Percentiles rank a stretch among this genome's conserved stretches.
Conservation (phyloP, 2,329 filamentous ascomycete species). For the Pestalotiopsis sp. region DNA sequence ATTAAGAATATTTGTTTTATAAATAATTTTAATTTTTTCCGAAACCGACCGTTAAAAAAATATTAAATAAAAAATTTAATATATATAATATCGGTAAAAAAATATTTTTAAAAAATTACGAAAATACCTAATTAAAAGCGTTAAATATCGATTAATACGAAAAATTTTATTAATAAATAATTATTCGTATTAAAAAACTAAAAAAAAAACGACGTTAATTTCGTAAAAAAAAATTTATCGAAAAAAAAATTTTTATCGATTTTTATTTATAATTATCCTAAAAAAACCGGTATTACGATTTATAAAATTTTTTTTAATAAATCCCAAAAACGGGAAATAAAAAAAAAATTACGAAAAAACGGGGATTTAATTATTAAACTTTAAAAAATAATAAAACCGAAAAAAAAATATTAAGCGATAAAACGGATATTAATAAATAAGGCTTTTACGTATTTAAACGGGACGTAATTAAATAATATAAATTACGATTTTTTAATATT, state of each 20-base stretch:
- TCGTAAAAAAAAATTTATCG: too few species aligned
- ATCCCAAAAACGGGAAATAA: neutral
- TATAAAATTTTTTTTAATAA: neutral
- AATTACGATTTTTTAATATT: neutral
- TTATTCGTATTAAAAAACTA: too few species aligned
- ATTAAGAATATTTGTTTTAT: neutral
- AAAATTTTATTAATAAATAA: too few species aligned
- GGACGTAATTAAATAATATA: neutral
- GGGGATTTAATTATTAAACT: too few species aligned
- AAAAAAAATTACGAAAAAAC: neutral
- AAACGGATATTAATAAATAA: neutral
- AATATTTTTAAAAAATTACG: neutral
- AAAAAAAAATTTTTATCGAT: too few species aligned
- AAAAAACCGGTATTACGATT: neutral
- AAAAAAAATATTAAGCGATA: neutral
- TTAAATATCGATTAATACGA: too few species aligned
- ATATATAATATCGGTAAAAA: neutral
- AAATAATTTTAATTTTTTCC: too few species aligned
- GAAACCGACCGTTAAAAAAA: neutral
- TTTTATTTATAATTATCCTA: too few species aligned
- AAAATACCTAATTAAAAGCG: too few species aligned
- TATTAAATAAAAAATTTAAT: neutral
- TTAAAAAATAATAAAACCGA: too few species aligned
- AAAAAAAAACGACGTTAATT: too few species aligned
- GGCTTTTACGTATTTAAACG: neutral